Evolutionary conservation across 129 eudicot genomes (phyloP).

Genomic region (Tagetes patula): DNA sequence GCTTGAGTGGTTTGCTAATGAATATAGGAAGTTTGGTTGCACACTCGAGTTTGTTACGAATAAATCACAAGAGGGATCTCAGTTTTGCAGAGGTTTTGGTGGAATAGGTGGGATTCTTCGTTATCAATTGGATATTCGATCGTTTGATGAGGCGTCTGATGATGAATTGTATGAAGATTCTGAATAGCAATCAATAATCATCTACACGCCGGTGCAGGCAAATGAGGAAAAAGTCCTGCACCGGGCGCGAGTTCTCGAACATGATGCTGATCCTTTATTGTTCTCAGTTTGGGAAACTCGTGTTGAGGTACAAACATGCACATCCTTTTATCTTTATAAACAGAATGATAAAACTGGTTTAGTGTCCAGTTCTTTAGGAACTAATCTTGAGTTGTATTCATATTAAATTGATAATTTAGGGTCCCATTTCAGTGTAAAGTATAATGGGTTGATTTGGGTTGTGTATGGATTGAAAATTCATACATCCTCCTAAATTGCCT

Average conservation of each 20-base stretch:
- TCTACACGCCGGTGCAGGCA: slow-evolving; percentile 36
- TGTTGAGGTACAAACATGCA: slow-evolving; percentile 16
- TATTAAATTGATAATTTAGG: background rate
- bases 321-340: background rate
- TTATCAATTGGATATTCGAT: slow-evolving; percentile 40
- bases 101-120: slow-evolving; percentile 45
- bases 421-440: background rate
- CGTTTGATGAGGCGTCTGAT: slow-evolving; percentile 41
- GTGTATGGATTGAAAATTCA: background rate
- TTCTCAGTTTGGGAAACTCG: slow-evolving; percentile 14
- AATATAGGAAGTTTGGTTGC: slow-evolving; percentile 41
- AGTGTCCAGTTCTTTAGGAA: background rate
- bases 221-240: slow-evolving; percentile 19
- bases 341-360: slow-evolving; percentile 2
- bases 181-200: slow-evolving; percentile 34
- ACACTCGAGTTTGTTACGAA: slow-evolving; percentile 1
- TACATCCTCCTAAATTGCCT: background rate
- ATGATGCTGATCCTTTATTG: slow-evolving; percentile 16
- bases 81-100: slow-evolving; percentile 52
- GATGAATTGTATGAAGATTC: slow-evolving; percentile 43
- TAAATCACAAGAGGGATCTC: slow-evolving; percentile 46
- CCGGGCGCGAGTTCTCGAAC: slow-evolving; percentile 32
- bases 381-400: background rate
- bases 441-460: background rate
- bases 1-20: slow-evolving; percentile 49